Evolutionary conservation across 345 rosid species (phyloP).

Genomic region (Atalantia buxifolia): DNA sequence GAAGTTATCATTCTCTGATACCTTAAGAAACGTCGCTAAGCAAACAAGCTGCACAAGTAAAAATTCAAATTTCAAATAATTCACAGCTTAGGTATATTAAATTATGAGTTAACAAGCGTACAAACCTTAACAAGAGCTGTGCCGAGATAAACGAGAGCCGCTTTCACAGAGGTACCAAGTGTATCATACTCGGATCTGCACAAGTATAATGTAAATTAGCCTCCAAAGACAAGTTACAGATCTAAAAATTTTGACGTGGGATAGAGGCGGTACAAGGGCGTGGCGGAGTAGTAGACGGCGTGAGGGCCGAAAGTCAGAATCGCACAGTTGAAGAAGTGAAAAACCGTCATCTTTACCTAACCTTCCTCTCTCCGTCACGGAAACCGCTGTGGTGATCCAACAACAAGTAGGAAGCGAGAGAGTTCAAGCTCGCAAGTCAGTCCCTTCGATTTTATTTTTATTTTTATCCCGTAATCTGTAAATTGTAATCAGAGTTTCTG

Average conservation of each 20-base stretch:
- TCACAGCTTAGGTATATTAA: neutral
- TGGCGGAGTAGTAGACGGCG: conserved; percentile 98
- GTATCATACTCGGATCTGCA: conserved; percentile 94
- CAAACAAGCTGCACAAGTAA: conserved; percentile 70
- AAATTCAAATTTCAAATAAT: neutral
- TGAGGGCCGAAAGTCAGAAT: conserved; percentile 98
- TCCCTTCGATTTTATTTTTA: too few species aligned
- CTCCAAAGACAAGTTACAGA: neutral
- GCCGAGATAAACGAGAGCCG: conserved; percentile 87
- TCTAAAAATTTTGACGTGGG: conserved; percentile 6
- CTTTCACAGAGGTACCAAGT: conserved; percentile 86
- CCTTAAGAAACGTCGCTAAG: conserved; percentile 90
- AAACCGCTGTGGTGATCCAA: neutral
- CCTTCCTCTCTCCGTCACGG: neutral
- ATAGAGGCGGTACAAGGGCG: conserved; percentile 56
- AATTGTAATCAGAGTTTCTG: neutral
- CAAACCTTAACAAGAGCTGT: conserved; percentile 89
- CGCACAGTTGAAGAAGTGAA: conserved; percentile 98
- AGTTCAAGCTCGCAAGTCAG: neutral
- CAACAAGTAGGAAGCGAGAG: neutral
- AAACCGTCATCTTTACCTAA: conserved; percentile 58
- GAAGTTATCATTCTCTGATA: conserved; percentile 79
- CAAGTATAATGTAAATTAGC: neutral
- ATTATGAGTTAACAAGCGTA: neutral
- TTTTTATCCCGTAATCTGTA: too few species aligned